A percentile compares a stretch with the other conserved stretches of the same genome.
These are phyloP conservation scores for Clavulina sp. DNA, from an alignment of 768 basidiomycete species.

Conservation along the genomic window DNA sequence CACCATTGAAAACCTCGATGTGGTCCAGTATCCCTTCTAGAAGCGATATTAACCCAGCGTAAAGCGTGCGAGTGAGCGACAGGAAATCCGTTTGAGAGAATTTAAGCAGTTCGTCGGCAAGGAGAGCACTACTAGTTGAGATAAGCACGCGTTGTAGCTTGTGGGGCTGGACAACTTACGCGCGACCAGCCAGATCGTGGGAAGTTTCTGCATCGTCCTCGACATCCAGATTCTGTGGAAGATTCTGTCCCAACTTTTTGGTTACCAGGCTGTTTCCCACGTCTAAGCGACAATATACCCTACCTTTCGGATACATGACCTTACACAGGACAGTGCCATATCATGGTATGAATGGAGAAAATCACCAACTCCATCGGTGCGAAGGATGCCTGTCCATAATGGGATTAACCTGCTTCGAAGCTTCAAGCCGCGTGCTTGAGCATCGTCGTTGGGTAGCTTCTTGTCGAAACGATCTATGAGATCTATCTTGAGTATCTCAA, in stretches of 20 bases:
- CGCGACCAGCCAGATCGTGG: neutral
- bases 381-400: slow-evolving; percentile 54
- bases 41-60: slow-evolving; percentile 40
- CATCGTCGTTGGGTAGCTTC: slow-evolving; percentile 6
- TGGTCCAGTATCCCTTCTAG: slow-evolving; percentile 54
- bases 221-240: slow-evolving; percentile 15
- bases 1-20: slow-evolving; percentile 30
- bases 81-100: slow-evolving; percentile 58
- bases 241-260: neutral
- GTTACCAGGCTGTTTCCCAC: neutral
- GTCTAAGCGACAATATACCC: slow-evolving; percentile 15
- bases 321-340: slow-evolving; percentile 43
- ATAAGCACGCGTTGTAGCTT: neutral
- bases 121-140: slow-evolving; percentile 10
- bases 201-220: slow-evolving; percentile 26
- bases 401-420: slow-evolving; percentile 52
- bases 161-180: neutral
- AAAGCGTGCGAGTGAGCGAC: slow-evolving; percentile 40
- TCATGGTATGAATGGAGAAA: slow-evolving; percentile 54
- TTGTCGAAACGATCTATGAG: slow-evolving; percentile 35
- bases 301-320: slow-evolving; percentile 40
- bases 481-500: slow-evolving; percentile 51
- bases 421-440: slow-evolving; percentile 12
- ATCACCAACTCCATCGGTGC: slow-evolving; percentile 55
- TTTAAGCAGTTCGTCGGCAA: slow-evolving; percentile 39